These are phyloP conservation scores for Apiospora hydei DNA, from an alignment of 2,329 filamentous ascomycete species.

Conservation along the genomic window DNA sequence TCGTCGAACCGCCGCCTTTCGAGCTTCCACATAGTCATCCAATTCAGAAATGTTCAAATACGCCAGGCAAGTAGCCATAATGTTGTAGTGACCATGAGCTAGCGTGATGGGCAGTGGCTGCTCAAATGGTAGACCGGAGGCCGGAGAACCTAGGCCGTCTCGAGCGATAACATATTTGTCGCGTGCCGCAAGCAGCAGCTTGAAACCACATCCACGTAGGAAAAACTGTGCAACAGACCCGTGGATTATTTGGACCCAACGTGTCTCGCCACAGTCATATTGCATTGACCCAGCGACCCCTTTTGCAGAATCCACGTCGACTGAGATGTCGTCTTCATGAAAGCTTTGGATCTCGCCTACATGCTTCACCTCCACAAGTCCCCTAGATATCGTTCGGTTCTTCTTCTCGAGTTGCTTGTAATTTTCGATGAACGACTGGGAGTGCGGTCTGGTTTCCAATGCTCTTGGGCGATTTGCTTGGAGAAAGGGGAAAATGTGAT, in stretches of 20 bases:
- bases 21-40: not conserved
- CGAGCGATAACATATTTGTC: not conserved
- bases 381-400: not conserved
- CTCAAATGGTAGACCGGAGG: not conserved
- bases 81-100: not conserved
- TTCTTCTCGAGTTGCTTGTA: not conserved
- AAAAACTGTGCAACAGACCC: not conserved
- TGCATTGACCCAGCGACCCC: not conserved
- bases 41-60: not conserved
- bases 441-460: not conserved
- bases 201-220: not conserved
- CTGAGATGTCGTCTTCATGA: not conserved
- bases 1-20: not conserved
- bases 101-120: not conserved
- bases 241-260: not conserved
- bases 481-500: not conserved
- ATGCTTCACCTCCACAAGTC: not conserved
- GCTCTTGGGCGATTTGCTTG: not conserved
- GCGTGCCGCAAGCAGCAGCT: not conserved
- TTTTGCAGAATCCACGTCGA: not conserved
- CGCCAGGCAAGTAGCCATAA: not conserved
- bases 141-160: not conserved
- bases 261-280: not conserved
- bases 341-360: not conserved
- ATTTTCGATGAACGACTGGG: not conserved